Evolutionary conservation across 208 protist species (phyloP).

Genomic region (Lotmaria passim): DNA sequence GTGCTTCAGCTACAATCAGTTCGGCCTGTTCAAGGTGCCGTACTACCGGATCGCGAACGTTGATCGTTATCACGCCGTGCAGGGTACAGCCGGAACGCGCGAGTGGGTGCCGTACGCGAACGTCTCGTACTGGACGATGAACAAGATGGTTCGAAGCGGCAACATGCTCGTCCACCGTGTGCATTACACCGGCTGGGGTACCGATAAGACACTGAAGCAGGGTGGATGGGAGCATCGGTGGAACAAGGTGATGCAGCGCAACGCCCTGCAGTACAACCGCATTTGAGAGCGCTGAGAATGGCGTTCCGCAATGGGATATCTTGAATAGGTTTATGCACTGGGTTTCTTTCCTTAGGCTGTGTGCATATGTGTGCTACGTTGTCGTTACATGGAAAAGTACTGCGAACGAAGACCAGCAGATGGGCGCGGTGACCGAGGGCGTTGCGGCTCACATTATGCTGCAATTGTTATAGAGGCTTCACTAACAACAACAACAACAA

Average conservation of each 20-base stretch:
- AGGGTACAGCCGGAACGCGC: conserved; percentile 78
- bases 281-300: conserved; percentile 36
- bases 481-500: too few relatives aligned
- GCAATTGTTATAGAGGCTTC: too few relatives aligned
- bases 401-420: too few relatives aligned
- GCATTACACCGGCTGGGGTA: conserved; percentile 87
- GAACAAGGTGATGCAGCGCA: conserved; percentile 92
- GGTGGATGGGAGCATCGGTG: conserved; percentile 91
- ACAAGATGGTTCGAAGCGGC: conserved; percentile 87
- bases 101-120: conserved; percentile 92
- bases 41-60: conserved; percentile 89
- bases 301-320: not conserved
- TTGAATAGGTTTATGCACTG: too few relatives aligned
- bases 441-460: too few relatives aligned
- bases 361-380: too few relatives aligned
- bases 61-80: conserved; percentile 83
- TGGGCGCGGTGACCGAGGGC: too few relatives aligned
- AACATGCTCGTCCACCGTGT: conserved; percentile 90
- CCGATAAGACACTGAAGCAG: conserved; percentile 75
- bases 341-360: not conserved
- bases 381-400: too few relatives aligned
- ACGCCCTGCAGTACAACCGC: conserved; percentile 87
- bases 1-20: conserved; percentile 93
- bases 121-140: conserved; percentile 91
- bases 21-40: conserved; percentile 80